Evolutionary conservation across 176 grass and related monocot species (phyloP).

Genomic region (Oryza officinalis): DNA sequence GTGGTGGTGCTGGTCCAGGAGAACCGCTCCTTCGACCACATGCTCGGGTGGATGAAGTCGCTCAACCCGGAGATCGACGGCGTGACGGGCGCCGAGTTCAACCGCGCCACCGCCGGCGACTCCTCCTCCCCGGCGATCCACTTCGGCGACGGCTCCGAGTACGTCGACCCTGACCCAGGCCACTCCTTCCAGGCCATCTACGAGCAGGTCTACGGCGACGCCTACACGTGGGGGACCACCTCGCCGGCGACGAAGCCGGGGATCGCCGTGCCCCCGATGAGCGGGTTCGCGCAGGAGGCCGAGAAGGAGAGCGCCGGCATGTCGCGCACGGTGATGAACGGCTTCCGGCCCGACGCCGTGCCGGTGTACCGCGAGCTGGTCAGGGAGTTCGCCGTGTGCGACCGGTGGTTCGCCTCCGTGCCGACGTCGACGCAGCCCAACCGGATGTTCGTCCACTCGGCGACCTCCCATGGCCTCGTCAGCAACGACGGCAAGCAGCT

Average conservation of each 20-base stretch:
- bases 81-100: constrained; percentile 49
- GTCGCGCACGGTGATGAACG: constrained; percentile 60
- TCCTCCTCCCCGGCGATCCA: constrained; percentile 15
- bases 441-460: constrained; percentile 72
- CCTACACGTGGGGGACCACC: constrained; percentile 29
- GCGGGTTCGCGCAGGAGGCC: constrained; percentile 68
- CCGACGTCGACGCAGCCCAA: constrained; percentile 82
- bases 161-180: constrained; percentile 78
- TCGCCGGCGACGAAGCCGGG: constrained; percentile 51
- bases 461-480: constrained; percentile 51
- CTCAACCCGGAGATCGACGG: constrained; percentile 68
- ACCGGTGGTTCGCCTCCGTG: constrained; percentile 65
- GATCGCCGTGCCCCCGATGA: constrained; percentile 54
- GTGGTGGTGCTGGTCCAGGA: constrained; percentile 79
- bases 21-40: constrained; percentile 93
- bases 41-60: constrained; percentile 82
- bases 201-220: constrained; percentile 67
- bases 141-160: constrained; percentile 54
- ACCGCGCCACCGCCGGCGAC: constrained; percentile 47
- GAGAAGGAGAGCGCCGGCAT: constrained; percentile 45
- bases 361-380: constrained; percentile 66
- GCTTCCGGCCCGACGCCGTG: constrained; percentile 61
- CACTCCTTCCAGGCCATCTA: constrained; percentile 83
- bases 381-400: constrained; percentile 61
- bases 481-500: constrained; percentile 55